Evolutionary conservation across 129 eudicot species (phyloP).

Genomic region (Centella asiatica): DNA sequence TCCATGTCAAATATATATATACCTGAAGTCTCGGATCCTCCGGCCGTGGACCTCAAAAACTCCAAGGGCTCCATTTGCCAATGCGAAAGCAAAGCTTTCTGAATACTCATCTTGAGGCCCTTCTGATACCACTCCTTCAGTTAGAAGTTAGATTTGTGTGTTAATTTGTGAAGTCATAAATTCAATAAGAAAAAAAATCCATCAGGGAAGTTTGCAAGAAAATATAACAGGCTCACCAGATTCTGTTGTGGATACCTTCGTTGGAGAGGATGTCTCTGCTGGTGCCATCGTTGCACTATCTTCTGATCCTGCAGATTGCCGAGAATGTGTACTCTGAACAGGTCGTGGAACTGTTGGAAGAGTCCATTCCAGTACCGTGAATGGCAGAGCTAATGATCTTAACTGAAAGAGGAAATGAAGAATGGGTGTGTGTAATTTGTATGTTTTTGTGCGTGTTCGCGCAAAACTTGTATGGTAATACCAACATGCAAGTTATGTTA

Average conservation of each 20-base stretch:
- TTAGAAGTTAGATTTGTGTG: conserved; percentile 26
- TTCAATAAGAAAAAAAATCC: not conserved
- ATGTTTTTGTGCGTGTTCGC: too few species aligned
- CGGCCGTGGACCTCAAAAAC: conserved; percentile 98
- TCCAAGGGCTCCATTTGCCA: conserved; percentile 94
- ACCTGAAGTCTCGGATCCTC: conserved; percentile 97
- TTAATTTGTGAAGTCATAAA: conserved; percentile 8
- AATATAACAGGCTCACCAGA: conserved; percentile 47
- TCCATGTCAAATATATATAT: conserved; percentile 2
- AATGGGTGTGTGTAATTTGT: not conserved
- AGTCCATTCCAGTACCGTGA: conserved; percentile 96
- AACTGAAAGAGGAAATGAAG: conserved; percentile 47
- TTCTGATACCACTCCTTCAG: conserved; percentile 52
- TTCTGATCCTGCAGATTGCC: conserved; percentile 36
- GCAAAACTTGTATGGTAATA: not conserved
- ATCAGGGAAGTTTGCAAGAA: not conserved
- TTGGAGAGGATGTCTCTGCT: conserved; percentile 36
- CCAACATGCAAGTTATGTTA: not conserved
- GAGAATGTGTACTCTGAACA: conserved; percentile 44
- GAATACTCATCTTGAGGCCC: conserved; percentile 86
- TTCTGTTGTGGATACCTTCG: conserved; percentile 39
- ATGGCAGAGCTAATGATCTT: conserved; percentile 98
- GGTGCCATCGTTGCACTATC: conserved; percentile 41
- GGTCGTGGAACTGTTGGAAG: conserved; percentile 94
- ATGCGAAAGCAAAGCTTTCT: conserved; percentile 93